Conservation (phyloP, 352 stramenopile species). For the Globisporangium parvum region DNA sequence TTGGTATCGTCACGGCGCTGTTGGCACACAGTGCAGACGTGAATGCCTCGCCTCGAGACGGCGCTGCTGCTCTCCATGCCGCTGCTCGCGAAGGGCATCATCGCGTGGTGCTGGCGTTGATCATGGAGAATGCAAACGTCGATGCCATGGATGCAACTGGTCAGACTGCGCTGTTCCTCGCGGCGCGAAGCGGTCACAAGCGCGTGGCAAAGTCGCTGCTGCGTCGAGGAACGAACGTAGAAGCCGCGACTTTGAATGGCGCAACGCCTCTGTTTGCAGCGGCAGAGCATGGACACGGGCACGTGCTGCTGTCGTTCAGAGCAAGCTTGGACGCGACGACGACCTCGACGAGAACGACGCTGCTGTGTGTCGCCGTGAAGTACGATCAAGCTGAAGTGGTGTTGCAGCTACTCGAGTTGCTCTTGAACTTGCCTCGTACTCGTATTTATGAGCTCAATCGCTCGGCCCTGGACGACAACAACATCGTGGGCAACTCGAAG, state of each 20-base stretch:
- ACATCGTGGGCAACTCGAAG: not conserved
- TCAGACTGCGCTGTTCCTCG: not conserved
- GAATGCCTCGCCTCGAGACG: not conserved
- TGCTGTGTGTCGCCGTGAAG: not conserved
- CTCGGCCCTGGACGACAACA: not conserved
- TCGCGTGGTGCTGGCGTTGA: not conserved
- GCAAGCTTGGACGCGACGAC: not conserved
- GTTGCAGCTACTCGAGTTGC: not conserved
- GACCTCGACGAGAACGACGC: not conserved
- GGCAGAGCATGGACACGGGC: not conserved
- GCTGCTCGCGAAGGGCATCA: not conserved
- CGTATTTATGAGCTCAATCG: not conserved
- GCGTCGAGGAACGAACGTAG: no score
- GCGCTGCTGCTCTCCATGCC: not conserved
- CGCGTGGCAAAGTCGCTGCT: no score
- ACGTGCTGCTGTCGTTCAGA: not conserved
- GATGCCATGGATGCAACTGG: not conserved
- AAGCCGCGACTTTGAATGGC: no score
- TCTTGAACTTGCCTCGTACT: not conserved
- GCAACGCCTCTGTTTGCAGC: not conserved
- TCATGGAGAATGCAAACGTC: not conserved
- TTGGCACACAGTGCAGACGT: not conserved
- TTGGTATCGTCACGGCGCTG: not conserved
- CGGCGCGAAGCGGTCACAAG: no score
- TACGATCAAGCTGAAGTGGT: not conserved